Evolutionary conservation across 1,139 yeast species (phyloP).

Genomic region (Maudiozyma humilis): DNA sequence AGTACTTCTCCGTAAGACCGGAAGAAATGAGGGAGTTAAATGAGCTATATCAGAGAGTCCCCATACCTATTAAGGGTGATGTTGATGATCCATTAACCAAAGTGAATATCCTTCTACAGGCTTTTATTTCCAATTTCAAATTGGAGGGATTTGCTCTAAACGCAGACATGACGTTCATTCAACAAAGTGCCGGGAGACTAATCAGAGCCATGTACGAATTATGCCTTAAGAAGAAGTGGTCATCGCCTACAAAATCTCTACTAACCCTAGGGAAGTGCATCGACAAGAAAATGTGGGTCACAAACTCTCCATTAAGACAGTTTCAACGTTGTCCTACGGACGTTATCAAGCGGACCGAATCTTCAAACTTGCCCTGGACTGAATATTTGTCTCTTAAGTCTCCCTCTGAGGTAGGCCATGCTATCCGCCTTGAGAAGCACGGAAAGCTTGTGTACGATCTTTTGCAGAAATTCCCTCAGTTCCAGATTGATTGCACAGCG

Average conservation of each 20-base stretch:
- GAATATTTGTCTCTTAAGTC: conserved; percentile 49
- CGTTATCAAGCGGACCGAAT: conserved; percentile 65
- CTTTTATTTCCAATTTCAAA: conserved; percentile 66
- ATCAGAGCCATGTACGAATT: conserved; percentile 81
- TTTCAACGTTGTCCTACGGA: conserved; percentile 61
- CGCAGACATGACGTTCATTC: conserved; percentile 89
- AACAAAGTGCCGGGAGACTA: conserved; percentile 88
- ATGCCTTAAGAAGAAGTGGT: conserved; percentile 64
- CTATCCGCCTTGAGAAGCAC: conserved; percentile 60
- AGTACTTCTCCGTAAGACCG: conserved; percentile 70
- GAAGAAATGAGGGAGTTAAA: conserved; percentile 78
- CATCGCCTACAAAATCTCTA: conserved; percentile 49
- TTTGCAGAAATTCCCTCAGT: conserved; percentile 63
- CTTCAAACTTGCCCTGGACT: conserved; percentile 75
- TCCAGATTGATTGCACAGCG: conserved; percentile 48
- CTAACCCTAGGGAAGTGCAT: conserved; percentile 72
- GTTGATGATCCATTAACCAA: conserved; percentile 71
- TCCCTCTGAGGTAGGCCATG: conserved; percentile 74
- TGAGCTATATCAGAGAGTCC: conserved; percentile 65
- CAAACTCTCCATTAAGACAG: conserved; percentile 82
- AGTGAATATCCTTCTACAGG: conserved; percentile 70
- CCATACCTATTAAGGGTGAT: conserved; percentile 75
- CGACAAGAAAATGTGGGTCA: conserved; percentile 74
- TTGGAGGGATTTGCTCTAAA: conserved; percentile 85
- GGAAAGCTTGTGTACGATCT: conserved; percentile 58